phyloP scores from a whole-genome alignment of 768 basidiomycete species.

The Lyophyllum shimeji region DNA sequence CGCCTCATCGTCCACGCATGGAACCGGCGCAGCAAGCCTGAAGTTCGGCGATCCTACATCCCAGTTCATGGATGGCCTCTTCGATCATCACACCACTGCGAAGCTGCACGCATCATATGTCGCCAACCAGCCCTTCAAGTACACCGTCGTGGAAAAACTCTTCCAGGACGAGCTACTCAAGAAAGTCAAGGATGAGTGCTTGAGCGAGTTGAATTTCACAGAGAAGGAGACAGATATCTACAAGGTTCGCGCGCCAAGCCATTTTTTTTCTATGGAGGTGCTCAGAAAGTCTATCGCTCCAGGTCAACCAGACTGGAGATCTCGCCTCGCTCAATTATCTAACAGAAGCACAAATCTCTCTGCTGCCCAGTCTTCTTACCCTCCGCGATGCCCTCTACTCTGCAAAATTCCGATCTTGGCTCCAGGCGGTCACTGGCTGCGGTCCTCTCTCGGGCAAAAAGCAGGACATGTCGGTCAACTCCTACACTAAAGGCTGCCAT shows the following conservation, averaged over 20 bases:
- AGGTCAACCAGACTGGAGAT: slow-evolving; percentile 98
- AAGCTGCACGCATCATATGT: slow-evolving; percentile 56
- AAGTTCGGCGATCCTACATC: slow-evolving; percentile 30
- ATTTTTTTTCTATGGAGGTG: not conserved
- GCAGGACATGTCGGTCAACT: slow-evolving; percentile 94
- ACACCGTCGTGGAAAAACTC: slow-evolving; percentile 76
- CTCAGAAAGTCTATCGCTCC: slow-evolving; percentile 6
- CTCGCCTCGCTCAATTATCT: slow-evolving; percentile 91
- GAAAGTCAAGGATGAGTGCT: slow-evolving; percentile 82
- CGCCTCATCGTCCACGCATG: slow-evolving; percentile 7
- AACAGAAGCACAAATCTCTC: slow-evolving; percentile 68
- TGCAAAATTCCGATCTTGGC: slow-evolving; percentile 72
- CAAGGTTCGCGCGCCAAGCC: slow-evolving; percentile 54
- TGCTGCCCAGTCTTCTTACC: slow-evolving; percentile 75
- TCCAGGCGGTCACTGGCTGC: slow-evolving; percentile 87
- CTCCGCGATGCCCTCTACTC: slow-evolving; percentile 95
- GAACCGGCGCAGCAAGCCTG: not conserved
- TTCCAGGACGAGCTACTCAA: slow-evolving; percentile 82
- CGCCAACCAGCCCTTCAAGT: slow-evolving; percentile 71
- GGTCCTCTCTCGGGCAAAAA: slow-evolving; percentile 88
- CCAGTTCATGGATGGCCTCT: slow-evolving; percentile 53
- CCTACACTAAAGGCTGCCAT: slow-evolving; percentile 89
- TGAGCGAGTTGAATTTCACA: slow-evolving; percentile 75
- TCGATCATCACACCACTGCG: slow-evolving; percentile 57
- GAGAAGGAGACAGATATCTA: slow-evolving; percentile 99